phyloP scores from a whole-genome alignment of 1,139 yeast genomes.

The Suhomyces bokatorum region DNA sequence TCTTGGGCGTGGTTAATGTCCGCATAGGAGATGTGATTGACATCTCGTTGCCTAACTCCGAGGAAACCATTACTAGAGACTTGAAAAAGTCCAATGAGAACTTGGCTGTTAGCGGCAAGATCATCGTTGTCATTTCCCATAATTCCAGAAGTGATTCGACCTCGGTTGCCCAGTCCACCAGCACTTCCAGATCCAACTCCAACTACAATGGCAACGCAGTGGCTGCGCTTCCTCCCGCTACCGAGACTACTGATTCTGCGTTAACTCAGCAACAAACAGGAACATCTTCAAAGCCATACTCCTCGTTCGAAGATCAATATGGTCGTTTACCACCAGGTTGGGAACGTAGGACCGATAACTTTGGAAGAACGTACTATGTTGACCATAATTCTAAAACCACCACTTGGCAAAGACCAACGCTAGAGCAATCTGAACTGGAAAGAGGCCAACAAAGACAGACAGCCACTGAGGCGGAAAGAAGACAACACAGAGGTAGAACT shows the following conservation, averaged over 20 bases:
- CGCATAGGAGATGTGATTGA: conserved; percentile 89
- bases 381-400: conserved; percentile 98
- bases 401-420: conserved; percentile 95
- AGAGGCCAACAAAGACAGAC: conserved; percentile 60
- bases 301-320: conserved; percentile 94
- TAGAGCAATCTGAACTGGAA: conserved; percentile 67
- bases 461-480: conserved; percentile 81
- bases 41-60: conserved; percentile 54
- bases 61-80: conserved; percentile 91
- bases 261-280: conserved; percentile 9
- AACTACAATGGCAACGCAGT: conserved; percentile 10
- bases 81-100: conserved; percentile 90
- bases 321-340: conserved; percentile 98
- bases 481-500: conserved; percentile 88
- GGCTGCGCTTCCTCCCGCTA: conserved; percentile 14
- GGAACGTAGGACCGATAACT: conserved; percentile 97
- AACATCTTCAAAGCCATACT: conserved; percentile 57
- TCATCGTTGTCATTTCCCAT: conserved; percentile 73
- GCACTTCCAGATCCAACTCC: conserved; percentile 13
- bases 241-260: conserved; percentile 14
- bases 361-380: conserved; percentile 95
- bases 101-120: conserved; percentile 87
- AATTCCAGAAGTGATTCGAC: conserved; percentile 17
- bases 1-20: conserved; percentile 91
- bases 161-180: conserved; percentile 14